phyloP scores from a whole-genome alignment of 2,329 filamentous ascomycete genomes.

The Talaromyces sp. region DNA sequence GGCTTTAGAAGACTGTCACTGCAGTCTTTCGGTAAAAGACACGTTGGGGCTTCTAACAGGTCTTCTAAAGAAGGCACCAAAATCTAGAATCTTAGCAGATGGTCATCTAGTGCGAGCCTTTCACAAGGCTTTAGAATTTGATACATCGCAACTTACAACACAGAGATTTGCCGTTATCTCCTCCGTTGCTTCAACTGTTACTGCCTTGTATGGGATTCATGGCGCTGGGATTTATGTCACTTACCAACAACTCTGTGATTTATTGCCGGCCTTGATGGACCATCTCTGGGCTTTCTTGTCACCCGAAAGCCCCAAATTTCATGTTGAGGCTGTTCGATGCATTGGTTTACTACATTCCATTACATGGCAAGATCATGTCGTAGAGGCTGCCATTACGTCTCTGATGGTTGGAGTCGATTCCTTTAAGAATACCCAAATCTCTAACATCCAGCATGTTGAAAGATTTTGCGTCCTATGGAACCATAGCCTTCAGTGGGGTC shows the following conservation, averaged over 20 bases:
- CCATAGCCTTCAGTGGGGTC: conserved; percentile 37
- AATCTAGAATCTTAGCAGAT: conserved; percentile 31
- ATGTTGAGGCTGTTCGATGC: conserved; percentile 83
- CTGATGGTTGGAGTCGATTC: conserved; percentile 55
- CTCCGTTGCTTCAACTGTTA: conserved; percentile 47
- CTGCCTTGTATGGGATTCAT: conserved; percentile 35
- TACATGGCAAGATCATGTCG: conserved; percentile 61
- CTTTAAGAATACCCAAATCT: conserved; percentile 23
- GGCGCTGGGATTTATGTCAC: conserved; percentile 32
- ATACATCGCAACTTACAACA: conserved; percentile 23
- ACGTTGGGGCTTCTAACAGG: conserved; percentile 57
- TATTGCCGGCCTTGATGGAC: conserved; percentile 64
- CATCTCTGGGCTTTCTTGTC: conserved; percentile 77
- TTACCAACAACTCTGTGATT: conserved; percentile 48
- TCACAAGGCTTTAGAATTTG: conserved; percentile 21
- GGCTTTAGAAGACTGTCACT: conserved; percentile 24
- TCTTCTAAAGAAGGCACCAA: conserved; percentile 37
- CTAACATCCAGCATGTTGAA: conserved; percentile 33
- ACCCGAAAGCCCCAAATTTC: conserved; percentile 80
- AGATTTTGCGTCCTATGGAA: conserved; percentile 41
- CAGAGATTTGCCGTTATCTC: conserved; percentile 33
- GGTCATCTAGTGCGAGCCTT: conserved; percentile 33
- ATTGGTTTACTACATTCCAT: conserved; percentile 82
- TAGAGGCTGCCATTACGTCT: conserved; percentile 71
- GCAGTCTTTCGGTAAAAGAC: conserved; percentile 47